phyloP scores from a whole-genome alignment of 495 filamentous ascomycete species.

The Lentithecium fluviatile region DNA sequence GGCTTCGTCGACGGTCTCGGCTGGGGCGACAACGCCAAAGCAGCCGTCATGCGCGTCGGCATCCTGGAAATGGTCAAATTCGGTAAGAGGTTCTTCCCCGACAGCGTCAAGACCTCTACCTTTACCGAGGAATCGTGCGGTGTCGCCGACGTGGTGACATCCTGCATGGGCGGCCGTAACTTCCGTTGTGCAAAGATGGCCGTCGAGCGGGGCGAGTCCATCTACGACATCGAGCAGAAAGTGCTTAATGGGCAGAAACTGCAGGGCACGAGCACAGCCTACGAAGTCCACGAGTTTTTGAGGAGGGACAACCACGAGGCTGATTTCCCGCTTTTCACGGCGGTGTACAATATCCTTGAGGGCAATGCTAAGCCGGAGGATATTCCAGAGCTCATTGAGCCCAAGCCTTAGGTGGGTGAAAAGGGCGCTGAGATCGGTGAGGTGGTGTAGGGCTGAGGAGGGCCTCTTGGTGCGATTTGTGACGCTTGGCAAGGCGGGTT shows the following conservation, averaged over 20 bases:
- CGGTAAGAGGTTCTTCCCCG: slow-evolving; percentile 84
- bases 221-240: slow-evolving; percentile 81
- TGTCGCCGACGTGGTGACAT: slow-evolving; percentile 94
- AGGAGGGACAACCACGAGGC: slow-evolving; percentile 70
- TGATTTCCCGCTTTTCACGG: slow-evolving; percentile 89
- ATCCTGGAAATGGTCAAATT: slow-evolving; percentile 95
- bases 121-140: slow-evolving; percentile 97
- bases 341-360: slow-evolving; percentile 61
- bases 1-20: slow-evolving; percentile 94
- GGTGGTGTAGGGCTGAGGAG: not conserved
- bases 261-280: slow-evolving; percentile 88
- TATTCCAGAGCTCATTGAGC: slow-evolving; percentile 46
- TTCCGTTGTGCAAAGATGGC: slow-evolving; percentile 90
- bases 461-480: not conserved
- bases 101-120: slow-evolving; percentile 72
- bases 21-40: slow-evolving; percentile 98
- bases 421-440: not conserved
- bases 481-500: too few relatives aligned
- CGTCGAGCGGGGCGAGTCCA: slow-evolving; percentile 71
- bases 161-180: slow-evolving; percentile 86
- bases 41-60: slow-evolving; percentile 93
- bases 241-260: slow-evolving; percentile 97
- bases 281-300: slow-evolving; percentile 86
- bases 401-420: slow-evolving; percentile 22
- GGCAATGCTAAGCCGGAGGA: slow-evolving; percentile 46